These are phyloP conservation scores for Aspergillus fumigatus DNA, from an alignment of 2,329 filamentous ascomycete species.

Conservation along the genomic window DNA sequence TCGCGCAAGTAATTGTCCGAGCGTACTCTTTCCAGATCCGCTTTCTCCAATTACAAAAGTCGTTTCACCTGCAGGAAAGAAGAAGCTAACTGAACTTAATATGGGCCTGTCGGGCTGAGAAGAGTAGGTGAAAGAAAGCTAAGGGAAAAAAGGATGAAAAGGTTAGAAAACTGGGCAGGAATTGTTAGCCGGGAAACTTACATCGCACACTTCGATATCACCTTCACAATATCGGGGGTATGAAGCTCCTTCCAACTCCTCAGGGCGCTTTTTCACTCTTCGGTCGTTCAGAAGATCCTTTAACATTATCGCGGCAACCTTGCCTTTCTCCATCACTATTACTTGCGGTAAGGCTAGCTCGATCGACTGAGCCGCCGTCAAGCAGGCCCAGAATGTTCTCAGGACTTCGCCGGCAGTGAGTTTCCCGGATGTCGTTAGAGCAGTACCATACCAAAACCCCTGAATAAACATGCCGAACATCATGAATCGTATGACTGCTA, in stretches of 20 bases:
- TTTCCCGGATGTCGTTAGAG: slow-evolving; percentile 58
- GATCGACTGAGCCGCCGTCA: slow-evolving; percentile 71
- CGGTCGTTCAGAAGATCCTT: slow-evolving; percentile 41
- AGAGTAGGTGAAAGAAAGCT: slow-evolving; percentile 83
- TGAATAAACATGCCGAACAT: slow-evolving; percentile 75
- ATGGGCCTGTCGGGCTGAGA: slow-evolving; percentile 58
- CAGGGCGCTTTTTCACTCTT: slow-evolving; percentile 11
- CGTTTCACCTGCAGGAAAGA: slow-evolving; percentile 66
- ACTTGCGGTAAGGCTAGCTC: slow-evolving; percentile 72
- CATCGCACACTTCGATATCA: slow-evolving; percentile 64
- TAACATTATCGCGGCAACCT: slow-evolving; percentile 65
- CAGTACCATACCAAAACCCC: slow-evolving; percentile 83
- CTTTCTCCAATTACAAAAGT: slow-evolving; percentile 81
- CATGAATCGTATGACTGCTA: slow-evolving; percentile 68
- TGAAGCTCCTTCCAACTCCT: slow-evolving; percentile 25
- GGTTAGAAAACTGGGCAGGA: background rate
- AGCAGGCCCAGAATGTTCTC: slow-evolving; percentile 78
- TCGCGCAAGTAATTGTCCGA: slow-evolving; percentile 72
- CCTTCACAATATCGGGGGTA: slow-evolving; percentile 52
- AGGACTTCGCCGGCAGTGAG: slow-evolving; percentile 64
- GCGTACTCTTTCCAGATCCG: slow-evolving; percentile 87
- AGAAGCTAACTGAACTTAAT: slow-evolving; percentile 60
- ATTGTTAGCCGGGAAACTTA: slow-evolving; percentile 30
- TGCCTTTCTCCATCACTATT: slow-evolving; percentile 73
- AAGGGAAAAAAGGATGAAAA: slow-evolving; percentile 7